Base-by-base conservation (phyloP, 768 basidiomycete species). In the Strobilomyces echinocephalus region DNA sequence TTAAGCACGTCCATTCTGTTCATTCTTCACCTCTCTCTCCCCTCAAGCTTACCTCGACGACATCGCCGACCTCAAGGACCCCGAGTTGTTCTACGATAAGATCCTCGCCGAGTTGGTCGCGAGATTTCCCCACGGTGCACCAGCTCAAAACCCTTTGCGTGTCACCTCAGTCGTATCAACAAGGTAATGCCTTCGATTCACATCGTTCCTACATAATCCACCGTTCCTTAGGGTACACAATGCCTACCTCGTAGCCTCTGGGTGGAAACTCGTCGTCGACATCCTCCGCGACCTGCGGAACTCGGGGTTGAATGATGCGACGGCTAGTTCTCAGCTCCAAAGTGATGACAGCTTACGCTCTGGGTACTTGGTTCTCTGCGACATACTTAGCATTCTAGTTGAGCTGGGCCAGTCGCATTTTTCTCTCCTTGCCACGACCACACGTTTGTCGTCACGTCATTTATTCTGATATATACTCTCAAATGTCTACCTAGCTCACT, bases 191-290 rank as follows among this genome's bases (percentile, higher is more conserved):
- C 45, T 55, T 16, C 31, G 34, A 34, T 59, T 30, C 26, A 8
- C 52, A 49, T 54, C 18, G 15, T 49, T 21, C 33, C 46, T 16
- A 24, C 50, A 18, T 36, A 3, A 52, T 56, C 28, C 26, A 60
- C 50, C 50, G 36, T 57, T 24, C 33, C 48, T 39, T 60, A 92
- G 90, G 68, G 76, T 92, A 50, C 90, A 93, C 68, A 93, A 92
- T 64, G 69, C 81, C 8, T 91, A 89, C 67, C 81, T 87, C 79
- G 75, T 91, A 33, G 86, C 89, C n/a, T 82, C 88, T 15, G 85
- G 82, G 1, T 93, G 91, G 91, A 87, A 79, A 58, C 72, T 91
- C 45, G 82, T 88, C n/a, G 67, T 76, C 4, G 76, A 84, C 53
- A 73, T 74, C 31, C 71, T 92, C 50, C 75, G 75, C 48, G 74